These are phyloP conservation scores for Nakaseomyces delphensis DNA, from an alignment of 1,139 yeast species.

Conservation along the genomic window DNA sequence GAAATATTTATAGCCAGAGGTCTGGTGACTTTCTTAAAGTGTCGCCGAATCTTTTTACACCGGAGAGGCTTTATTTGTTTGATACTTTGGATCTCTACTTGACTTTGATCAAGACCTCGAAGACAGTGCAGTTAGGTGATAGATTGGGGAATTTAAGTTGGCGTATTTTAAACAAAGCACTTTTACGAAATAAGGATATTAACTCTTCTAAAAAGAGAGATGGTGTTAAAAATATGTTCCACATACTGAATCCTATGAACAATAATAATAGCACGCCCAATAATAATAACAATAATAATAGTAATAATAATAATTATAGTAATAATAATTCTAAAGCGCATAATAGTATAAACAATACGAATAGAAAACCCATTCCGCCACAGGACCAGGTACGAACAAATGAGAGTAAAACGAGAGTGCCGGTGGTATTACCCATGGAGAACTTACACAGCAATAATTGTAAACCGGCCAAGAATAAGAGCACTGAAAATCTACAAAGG, in stretches of 20 bases:
- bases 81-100: conserved; percentile 28
- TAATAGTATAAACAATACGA: not conserved
- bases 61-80: conserved; percentile 27
- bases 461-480: not conserved
- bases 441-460: not conserved
- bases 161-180: conserved; percentile 30
- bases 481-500: not conserved
- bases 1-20: not conserved
- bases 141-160: conserved; percentile 29
- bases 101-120: conserved; percentile 22
- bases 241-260: conserved; percentile 22
- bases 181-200: conserved; percentile 24
- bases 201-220: conserved; percentile 28
- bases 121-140: conserved; percentile 28
- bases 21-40: conserved; percentile 21
- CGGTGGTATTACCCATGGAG: conserved; percentile 4
- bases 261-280: no score
- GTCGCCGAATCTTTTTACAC: conserved; percentile 29
- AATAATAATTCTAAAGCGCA: no score
- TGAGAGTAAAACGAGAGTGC: not conserved
- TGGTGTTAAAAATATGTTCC: conserved; percentile 30
- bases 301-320: no score
- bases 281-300: not conserved
- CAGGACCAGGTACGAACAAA: conserved; percentile 1
- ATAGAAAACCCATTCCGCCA: not conserved